Evolutionary conservation across 1,139 yeast species (phyloP).

Genomic region (Blastobotrys raffinosifermentans): DNA sequence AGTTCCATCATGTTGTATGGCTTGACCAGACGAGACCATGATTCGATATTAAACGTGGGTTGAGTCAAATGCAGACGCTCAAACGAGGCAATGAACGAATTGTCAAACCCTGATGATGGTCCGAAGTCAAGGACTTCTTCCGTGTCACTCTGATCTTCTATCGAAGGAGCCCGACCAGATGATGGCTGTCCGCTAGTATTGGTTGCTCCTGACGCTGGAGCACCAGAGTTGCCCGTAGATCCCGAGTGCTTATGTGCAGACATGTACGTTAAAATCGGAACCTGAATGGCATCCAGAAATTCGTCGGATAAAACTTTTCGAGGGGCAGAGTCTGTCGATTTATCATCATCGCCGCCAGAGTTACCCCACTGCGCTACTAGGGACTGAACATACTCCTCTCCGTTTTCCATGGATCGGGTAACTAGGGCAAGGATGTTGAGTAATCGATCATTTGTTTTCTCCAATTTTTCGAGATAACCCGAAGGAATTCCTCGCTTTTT

Average conservation of each 20-base stretch:
- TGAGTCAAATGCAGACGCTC: constrained; percentile 14
- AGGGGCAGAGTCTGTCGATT: constrained; percentile 1
- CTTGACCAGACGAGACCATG: constrained; percentile 14
- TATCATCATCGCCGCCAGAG: neutral
- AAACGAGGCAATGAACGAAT: constrained; percentile 15
- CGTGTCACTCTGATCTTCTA: neutral
- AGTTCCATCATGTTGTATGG: constrained; percentile 15
- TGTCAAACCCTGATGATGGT: constrained; percentile 18
- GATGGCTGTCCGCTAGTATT: neutral
- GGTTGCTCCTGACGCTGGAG: neutral
- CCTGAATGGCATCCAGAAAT: neutral
- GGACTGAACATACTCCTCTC: constrained; percentile 2
- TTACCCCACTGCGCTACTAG: constrained; percentile 3
- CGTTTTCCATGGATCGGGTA: neutral
- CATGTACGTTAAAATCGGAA: neutral
- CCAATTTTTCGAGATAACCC: constrained; percentile 7
- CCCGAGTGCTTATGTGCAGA: neutral
- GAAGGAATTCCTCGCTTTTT: constrained; percentile 8
- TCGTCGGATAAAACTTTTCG: neutral
- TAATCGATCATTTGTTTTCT: constrained; percentile 4
- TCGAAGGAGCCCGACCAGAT: neutral
- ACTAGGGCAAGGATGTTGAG: constrained; percentile 1
- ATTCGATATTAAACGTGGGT: constrained; percentile 13
- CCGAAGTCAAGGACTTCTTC: constrained; percentile 13
- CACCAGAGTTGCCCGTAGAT: no score